Base-by-base conservation (phyloP, 306 rosid species). In the Neltuma alba region DNA sequence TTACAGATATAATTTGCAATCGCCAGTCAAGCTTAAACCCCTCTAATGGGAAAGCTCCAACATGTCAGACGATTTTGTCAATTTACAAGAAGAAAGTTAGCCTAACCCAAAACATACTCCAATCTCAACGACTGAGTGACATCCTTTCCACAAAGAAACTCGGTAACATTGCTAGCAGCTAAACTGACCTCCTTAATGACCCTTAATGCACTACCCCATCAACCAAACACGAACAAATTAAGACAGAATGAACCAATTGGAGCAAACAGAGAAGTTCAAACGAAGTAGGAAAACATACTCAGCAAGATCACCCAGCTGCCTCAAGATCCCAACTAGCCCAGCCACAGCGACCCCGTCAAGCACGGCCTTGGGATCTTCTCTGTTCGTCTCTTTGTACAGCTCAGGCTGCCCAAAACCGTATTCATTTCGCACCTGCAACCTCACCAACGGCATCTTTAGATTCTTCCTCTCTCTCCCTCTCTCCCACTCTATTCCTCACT, bases 251-350 rank as follows among this genome's bases (percentile, higher is more conserved):
- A 75, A 87, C 55, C 72, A 16, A 18, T 36, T 37, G 48, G 23
- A 80, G 75, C 48, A 52, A 52, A 45, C 41, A 27, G 7, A 61
- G 31, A 57, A 52, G 31, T 44, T 6, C 2, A 86, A 60, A 72
- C 30, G 5, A 87, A 64, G 74, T 79, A 78, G 18, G 38, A 37
- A 66, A 66, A 76, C 96, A 55, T 92, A 95, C 99, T 95, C 98
- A 62, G 97, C 97, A 82, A 95, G 99, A 89, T 95, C 99, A 70
- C 99, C 99, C 48, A 95, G 91, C 50, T 95, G 99, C 70, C 97
- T 86, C 89, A 93, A 88, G 97, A 93, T 91, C 96, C 99, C 99
- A 48, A 95, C 97, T 60, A 95, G 97, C 76, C 98, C 99, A 82
- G 96, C 89, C 34, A 95, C 99, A 75, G 97, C 93, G 3, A 89